Evolutionary conservation across 2,329 filamentous ascomycete species (phyloP).

Genomic region (Botryotinia narcissicola): DNA sequence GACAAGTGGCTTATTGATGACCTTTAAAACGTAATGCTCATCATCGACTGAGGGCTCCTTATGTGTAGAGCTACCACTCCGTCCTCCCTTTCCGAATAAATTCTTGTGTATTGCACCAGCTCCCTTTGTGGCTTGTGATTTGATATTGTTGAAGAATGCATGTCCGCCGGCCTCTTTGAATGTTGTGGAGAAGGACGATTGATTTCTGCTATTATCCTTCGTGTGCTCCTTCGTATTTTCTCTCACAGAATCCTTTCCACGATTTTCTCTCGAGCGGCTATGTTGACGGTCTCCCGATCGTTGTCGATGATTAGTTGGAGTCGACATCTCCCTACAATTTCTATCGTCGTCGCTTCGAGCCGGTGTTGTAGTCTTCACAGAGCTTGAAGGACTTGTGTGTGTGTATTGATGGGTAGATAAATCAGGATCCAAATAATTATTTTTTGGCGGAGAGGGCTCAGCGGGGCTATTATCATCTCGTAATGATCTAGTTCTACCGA

Average conservation of each 20-base stretch:
- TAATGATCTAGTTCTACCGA: constrained; percentile 45
- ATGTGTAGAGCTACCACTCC: constrained; percentile 67
- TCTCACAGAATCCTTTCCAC: constrained; percentile 25
- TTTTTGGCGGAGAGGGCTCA: constrained; percentile 17
- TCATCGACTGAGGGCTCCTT: constrained; percentile 67
- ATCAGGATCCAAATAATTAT: constrained; percentile 22
- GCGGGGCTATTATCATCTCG: constrained; percentile 41
- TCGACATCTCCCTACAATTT: constrained; percentile 65
- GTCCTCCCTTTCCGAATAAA: constrained; percentile 73
- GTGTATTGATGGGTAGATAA: constrained; percentile 39
- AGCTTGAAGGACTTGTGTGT: constrained; percentile 37
- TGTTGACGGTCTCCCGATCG: constrained; percentile 67
- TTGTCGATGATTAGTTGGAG: constrained; percentile 58
- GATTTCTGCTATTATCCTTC: constrained; percentile 28
- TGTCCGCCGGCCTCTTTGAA: constrained; percentile 59
- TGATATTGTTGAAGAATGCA: constrained; percentile 70
- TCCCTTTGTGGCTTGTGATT: constrained; percentile 68
- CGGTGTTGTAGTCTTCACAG: constrained; percentile 59
- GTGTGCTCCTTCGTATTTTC: constrained; percentile 34
- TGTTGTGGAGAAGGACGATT: constrained; percentile 46
- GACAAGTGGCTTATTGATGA: constrained; percentile 81
- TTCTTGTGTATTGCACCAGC: constrained; percentile 81
- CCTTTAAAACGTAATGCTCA: constrained; percentile 78
- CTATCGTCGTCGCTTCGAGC: constrained; percentile 55
- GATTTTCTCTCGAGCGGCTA: constrained; percentile 46